These are phyloP conservation scores for Cryphonectria japonica DNA, from an alignment of 2,329 filamentous ascomycete species.

Conservation along the genomic window DNA sequence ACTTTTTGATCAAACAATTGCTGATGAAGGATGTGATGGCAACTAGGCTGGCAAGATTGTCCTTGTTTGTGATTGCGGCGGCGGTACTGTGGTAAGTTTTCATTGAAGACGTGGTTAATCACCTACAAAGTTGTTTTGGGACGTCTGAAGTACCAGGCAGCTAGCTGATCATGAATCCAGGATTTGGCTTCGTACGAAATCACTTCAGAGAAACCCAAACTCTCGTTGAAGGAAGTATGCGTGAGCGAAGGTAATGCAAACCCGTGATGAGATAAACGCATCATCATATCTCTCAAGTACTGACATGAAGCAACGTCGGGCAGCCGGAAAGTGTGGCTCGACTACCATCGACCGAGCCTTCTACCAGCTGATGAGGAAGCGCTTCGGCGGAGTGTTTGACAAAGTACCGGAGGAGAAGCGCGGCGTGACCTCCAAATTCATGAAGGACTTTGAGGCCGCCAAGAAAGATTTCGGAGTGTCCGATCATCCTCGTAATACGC, in stretches of 20 bases:
- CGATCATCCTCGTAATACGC: background rate
- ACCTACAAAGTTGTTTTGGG: background rate
- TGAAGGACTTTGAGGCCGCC: constrained; percentile 12
- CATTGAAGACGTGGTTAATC: background rate
- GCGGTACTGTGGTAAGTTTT: constrained; percentile 6
- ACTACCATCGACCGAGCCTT: constrained; percentile 16
- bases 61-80: constrained; percentile 12
- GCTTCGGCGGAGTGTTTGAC: constrained; percentile 9
- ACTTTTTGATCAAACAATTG: background rate
- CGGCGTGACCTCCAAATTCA: constrained; percentile 10
- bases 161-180: constrained; percentile 1
- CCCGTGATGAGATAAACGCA: background rate
- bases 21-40: background rate
- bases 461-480: constrained; percentile 14
- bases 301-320: background rate
- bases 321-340: constrained; percentile 16
- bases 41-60: constrained; percentile 9
- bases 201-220: background rate
- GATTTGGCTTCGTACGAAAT: constrained; percentile 7
- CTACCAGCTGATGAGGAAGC: constrained; percentile 7
- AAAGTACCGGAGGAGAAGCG: constrained; percentile 11
- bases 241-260: constrained; percentile 11
- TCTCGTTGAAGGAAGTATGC: constrained; percentile 1
- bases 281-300: background rate
- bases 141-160: background rate